phyloP scores from a whole-genome alignment of 768 basidiomycete species.

The Termitomyces sp. region DNA sequence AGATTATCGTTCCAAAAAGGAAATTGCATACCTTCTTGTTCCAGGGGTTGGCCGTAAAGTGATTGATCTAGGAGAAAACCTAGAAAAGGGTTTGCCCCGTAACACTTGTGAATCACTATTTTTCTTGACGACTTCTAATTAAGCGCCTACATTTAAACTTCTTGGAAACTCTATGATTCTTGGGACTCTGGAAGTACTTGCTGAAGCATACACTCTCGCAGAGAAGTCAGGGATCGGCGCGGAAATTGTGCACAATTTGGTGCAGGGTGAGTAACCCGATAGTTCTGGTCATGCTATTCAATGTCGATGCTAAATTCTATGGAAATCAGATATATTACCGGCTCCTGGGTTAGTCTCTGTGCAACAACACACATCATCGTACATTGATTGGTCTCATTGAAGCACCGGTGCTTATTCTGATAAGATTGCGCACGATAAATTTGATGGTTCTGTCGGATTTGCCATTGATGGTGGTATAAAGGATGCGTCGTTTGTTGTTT shows the following conservation, averaged over 20 bases:
- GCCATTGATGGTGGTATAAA: constrained; percentile 84
- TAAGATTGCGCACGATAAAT: constrained; percentile 68
- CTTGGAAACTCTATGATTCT: constrained; percentile 77
- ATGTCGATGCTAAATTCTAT: background rate
- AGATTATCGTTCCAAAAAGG: constrained; percentile 76
- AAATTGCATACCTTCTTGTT: constrained; percentile 69
- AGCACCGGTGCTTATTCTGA: constrained; percentile 55
- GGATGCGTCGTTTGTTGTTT: constrained; percentile 56
- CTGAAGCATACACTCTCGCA: constrained; percentile 79
- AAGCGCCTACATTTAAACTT: constrained; percentile 69
- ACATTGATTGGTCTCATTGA: background rate
- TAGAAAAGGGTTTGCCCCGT: constrained; percentile 60
- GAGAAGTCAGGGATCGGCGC: constrained; percentile 80
- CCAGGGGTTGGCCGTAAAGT: constrained; percentile 76
- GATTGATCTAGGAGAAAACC: constrained; percentile 77
- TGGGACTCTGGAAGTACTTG: constrained; percentile 71
- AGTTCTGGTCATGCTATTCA: constrained; percentile 2
- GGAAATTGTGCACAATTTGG: constrained; percentile 44
- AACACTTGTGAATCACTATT: background rate
- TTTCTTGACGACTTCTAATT: background rate
- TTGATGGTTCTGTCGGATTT: constrained; percentile 73
- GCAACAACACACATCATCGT: background rate
- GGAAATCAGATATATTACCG: constrained; percentile 54
- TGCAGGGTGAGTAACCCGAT: constrained; percentile 41
- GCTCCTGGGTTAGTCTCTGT: constrained; percentile 42